Evolutionary conservation across 2,329 filamentous ascomycete genomes (phyloP).

Genomic region (Sporothrix protearum): DNA sequence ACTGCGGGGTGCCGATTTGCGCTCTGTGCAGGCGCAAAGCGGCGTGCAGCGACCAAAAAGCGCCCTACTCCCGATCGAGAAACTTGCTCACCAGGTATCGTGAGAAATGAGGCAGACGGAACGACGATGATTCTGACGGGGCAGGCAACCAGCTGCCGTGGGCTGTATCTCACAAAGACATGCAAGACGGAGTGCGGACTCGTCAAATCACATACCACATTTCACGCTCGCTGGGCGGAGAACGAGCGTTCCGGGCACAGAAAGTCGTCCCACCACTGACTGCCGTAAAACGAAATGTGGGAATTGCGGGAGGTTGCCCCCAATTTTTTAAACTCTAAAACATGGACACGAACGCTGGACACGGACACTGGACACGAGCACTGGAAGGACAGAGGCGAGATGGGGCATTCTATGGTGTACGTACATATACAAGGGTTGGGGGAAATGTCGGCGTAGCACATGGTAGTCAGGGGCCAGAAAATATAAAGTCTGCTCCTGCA

Average conservation of each 20-base stretch:
- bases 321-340: background rate
- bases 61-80: constrained; percentile 10
- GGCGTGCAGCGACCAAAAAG: background rate
- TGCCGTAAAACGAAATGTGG: background rate
- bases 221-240: constrained; percentile 6
- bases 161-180: no score
- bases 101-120: background rate
- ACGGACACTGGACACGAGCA: background rate
- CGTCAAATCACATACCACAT: background rate
- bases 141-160: background rate
- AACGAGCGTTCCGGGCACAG: background rate
- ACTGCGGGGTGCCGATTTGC: constrained; percentile 2
- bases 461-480: background rate
- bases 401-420: no score
- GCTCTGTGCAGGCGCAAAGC: background rate
- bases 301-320: background rate
- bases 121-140: background rate
- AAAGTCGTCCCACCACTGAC: background rate
- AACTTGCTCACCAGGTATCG: constrained; percentile 8
- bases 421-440: background rate
- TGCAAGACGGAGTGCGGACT: background rate
- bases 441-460: background rate
- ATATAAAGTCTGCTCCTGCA: background rate
- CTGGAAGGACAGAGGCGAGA: background rate
- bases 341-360: background rate